Evolutionary conservation across 2,329 filamentous ascomycete genomes (phyloP).

Genomic region (Xenoacremonium recifei): DNA sequence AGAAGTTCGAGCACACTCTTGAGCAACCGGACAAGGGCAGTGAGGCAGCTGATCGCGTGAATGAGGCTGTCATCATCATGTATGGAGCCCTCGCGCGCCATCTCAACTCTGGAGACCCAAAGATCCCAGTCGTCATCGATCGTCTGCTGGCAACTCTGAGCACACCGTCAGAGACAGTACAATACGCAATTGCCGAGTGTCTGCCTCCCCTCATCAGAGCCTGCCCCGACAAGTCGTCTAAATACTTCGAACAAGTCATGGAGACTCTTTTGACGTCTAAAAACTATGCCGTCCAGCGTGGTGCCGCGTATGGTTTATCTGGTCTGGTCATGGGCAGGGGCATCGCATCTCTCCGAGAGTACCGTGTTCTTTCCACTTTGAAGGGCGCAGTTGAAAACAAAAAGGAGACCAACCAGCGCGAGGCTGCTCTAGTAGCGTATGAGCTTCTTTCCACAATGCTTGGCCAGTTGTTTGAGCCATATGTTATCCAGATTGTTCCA

Average conservation of each 20-base stretch:
- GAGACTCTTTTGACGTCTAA: slow-evolving; percentile 83
- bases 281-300: slow-evolving; percentile 88
- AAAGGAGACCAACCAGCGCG: slow-evolving; percentile 84
- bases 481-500: slow-evolving; percentile 92
- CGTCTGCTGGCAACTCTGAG: slow-evolving; percentile 82
- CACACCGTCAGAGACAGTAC: slow-evolving; percentile 93
- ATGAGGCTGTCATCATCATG: slow-evolving; percentile 95
- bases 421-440: slow-evolving; percentile 85
- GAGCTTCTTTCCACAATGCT: slow-evolving; percentile 86
- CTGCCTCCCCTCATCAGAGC: slow-evolving; percentile 86
- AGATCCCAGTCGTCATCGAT: slow-evolving; percentile 84
- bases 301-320: slow-evolving; percentile 90
- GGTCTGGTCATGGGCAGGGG: slow-evolving; percentile 89
- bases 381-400: slow-evolving; percentile 89
- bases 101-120: slow-evolving; percentile 78
- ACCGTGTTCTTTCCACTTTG: slow-evolving; percentile 79
- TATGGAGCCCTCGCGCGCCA: slow-evolving; percentile 93
- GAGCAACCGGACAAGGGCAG: slow-evolving; percentile 81
- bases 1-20: slow-evolving; percentile 84
- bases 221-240: slow-evolving; percentile 71
- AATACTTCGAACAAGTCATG: slow-evolving; percentile 78
- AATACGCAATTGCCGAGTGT: slow-evolving; percentile 94
- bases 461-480: slow-evolving; percentile 89
- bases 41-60: slow-evolving; percentile 81
- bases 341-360: slow-evolving; percentile 77